Evolutionary conservation across 1,284 basidiomycete species (phyloP), one percentile per base, ranked within the genome.

Genomic region (Anthracocystis panici-leucophaei): DNA sequence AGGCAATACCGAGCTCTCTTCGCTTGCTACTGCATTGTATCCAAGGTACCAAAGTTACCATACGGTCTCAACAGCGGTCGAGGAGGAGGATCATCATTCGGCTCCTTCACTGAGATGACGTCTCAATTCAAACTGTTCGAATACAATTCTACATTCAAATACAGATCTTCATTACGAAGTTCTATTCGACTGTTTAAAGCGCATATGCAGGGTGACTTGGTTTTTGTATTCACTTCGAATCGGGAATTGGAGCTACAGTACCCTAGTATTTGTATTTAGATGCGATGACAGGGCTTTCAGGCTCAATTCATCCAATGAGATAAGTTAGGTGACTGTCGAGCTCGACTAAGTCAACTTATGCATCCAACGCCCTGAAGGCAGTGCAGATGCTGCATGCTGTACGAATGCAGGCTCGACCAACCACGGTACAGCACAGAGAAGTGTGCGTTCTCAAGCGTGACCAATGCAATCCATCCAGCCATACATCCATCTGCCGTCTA

Each of bases 211-310:
- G 35, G 14, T 41, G 51, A 52, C 51, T 18, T 41, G 25, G 14
- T 2, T 29, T 48, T 29, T 48, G n/a, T 45, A 23, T 45, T 25
- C 11, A 1, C 2, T 23, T 51, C 3, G 12, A 21, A 35, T 35
- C 49, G 49, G 49, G 49, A 29, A 35, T 29, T 31, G 31, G 2
- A 3, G 46, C 16, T 21, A n/a, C 46, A 16, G 14, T 41, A n/a
- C n/a, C n/a, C n/a, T n/a, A n/a, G 40, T 3, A 5, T 41, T 41
- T 41, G 40, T 16, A 41, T 5, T 41, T 10, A 31, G 29, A n/a
- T 31, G 49, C 23, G 51, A 52, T 52, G 51, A 52, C 51, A 35
- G 51, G 38, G 27, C 51, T 52, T 52, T 40, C 33, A 52, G 21
- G 23, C 38, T 52, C 35, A n/a, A 52, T 7, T 52, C 38, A 41